Base-by-base conservation (phyloP, 345 rosid genomes). In the Brassica carinata region DNA sequence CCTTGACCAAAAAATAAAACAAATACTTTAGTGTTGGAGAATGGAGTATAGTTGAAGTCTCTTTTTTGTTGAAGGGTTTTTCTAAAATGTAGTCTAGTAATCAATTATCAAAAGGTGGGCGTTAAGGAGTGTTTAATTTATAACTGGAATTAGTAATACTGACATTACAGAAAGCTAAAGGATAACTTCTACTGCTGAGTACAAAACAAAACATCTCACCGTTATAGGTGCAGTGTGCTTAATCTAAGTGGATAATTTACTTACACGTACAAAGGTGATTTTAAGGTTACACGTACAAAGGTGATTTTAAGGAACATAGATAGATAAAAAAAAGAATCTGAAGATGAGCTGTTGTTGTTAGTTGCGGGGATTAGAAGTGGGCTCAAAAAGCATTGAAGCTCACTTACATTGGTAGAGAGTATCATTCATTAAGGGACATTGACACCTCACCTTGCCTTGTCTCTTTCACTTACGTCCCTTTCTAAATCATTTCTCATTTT, bases 371-470 rank as follows among this genome's bases (percentile, higher is more conserved):
- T 64, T 34, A 69, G 66, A 64, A 71, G 79, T 69, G 79, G 83
- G 79, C 59, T 79, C 67, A 74, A 27, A 26, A 63, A 74, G 75
- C 67, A 80, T 63, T 75, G 64, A 73, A 78, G 78, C 77, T 74
- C 75, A 74, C 58, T 51, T 53, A 53, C 83, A 79, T 57, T 73
- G 64, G 64, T 61, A 79, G 67, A 63, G 36, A 63, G 64, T 61
- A 79, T 73, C 64, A 73, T 80, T 80, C 83, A 79, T 23, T 69
- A 36, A 53, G 79, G 59, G 83, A 80, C 76, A 80, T 53, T 36
- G 76, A 80, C 83, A 79, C 74, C 83, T 68, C 83, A 74, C 64
- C 74, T 4, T 67, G 58, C 71, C 57, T 74, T 67, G 78, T 68
- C 79, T 73, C 82, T 67, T 31, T 73, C 83, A 74, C 51, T 53